Evolutionary conservation across 139 green algal species (phyloP), one percentile per base, ranked within the genome.

Genomic region (Tetradesmus obliquus): DNA sequence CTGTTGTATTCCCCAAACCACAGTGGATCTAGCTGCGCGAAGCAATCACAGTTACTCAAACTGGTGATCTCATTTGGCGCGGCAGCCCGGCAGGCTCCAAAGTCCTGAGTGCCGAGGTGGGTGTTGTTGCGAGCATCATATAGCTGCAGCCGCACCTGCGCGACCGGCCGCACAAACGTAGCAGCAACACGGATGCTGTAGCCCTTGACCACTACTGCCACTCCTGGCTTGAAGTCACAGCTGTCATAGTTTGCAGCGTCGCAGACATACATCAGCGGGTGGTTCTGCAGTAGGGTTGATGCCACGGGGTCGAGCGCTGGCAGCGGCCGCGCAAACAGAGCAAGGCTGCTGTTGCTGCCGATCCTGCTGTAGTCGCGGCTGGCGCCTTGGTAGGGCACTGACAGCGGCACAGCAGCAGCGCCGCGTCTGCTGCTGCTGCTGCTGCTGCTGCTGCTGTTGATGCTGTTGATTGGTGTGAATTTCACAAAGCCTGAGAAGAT

Each of bases 351-450:
- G 80, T 85, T 22, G 5, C 2, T n/a, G 32, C 80, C 53, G 45
- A 62, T 24, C 22, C 12, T 85, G 45, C 51, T 62, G 80, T 85
- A 85, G 45, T 85, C 80, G 3, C 13, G 22, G 10, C 12, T 85
- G 51, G 80, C 12, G 7, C 80, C 80, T n/a, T 85, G 80, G 10
- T 85, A 85, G 51, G 80, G 80, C n/a, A 85, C 80, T 9, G 80
- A 62, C 10, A 85, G 80, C 5, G 80, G 20, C 22, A 82, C n/a
- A 17, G 74, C 71, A 79, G 17, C 5, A 22, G 20, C 17, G 12
- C 15, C 10, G 22, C 20, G 20, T 53, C n/a, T 51, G 20, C 74
- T 82, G 71, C 71, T 79, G 71, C 10, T 79, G 71, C 10, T 79
- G 69, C 7, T n/a, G 17, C 10, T 79, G 20, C 9, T 24, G 13